Evolutionary conservation across 495 filamentous ascomycete species (phyloP).

Genomic region (Penicillium silybi): DNA sequence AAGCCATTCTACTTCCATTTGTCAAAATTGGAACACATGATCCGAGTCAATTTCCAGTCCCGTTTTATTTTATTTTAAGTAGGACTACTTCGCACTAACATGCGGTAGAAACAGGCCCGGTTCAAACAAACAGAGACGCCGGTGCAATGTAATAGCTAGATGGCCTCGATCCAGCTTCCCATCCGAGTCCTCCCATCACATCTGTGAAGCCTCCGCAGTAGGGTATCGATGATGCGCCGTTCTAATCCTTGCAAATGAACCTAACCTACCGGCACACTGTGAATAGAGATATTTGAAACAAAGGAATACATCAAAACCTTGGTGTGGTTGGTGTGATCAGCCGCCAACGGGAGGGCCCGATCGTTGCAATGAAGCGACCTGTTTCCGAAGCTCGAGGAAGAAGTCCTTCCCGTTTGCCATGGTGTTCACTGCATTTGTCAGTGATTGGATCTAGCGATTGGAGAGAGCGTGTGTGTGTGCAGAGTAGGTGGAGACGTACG

Average conservation of each 20-base stretch:
- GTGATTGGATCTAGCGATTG: neutral
- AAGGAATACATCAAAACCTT: constrained; percentile 5
- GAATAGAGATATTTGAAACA: constrained; percentile 17
- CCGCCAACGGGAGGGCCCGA: constrained; percentile 40
- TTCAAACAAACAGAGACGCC: constrained; percentile 22
- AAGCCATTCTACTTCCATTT: constrained; percentile 4
- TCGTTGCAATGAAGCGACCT: constrained; percentile 42
- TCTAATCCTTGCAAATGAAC: constrained; percentile 25
- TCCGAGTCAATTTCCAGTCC: neutral
- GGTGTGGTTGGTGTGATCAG: constrained; percentile 17
- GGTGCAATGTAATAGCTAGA: constrained; percentile 21
- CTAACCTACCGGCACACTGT: constrained; percentile 18
- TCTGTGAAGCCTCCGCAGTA: constrained; percentile 24
- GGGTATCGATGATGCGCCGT: constrained; percentile 33
- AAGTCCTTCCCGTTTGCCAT: constrained; percentile 55
- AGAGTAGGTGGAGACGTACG: constrained; percentile 25
- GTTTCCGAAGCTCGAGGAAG: constrained; percentile 51
- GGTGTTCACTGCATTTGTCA: constrained; percentile 39
- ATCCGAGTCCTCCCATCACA: constrained; percentile 17
- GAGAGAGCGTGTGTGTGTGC: too few species aligned
- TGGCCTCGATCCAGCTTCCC: constrained; percentile 8
- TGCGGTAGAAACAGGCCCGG: neutral
- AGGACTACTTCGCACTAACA: constrained; percentile 1
- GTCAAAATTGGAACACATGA: neutral
- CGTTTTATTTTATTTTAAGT: neutral